Evolutionary conservation across 2,329 filamentous ascomycete species (phyloP).

Genomic region (Pestalotiopsis sp.): DNA sequence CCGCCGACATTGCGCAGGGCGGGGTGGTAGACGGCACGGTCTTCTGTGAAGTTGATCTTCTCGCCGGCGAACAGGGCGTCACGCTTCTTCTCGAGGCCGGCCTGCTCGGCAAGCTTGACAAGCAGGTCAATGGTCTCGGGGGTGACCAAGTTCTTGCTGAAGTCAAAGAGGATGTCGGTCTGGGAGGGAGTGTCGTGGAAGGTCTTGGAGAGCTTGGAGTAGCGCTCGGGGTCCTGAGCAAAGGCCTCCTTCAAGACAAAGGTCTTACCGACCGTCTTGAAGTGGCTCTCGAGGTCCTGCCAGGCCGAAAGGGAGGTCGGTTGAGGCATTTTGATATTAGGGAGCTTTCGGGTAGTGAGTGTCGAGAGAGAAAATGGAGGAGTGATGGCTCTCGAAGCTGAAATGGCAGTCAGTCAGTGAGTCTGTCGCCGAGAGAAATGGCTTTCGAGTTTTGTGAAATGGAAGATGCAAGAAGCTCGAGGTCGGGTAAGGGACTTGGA

Average conservation of each 20-base stretch:
- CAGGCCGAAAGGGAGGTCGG: slow-evolving; percentile 85
- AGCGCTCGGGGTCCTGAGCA: slow-evolving; percentile 82
- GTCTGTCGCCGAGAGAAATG: not conserved
- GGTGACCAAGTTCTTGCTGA: slow-evolving; percentile 97
- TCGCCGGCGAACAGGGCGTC: slow-evolving; percentile 98
- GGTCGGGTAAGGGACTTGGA: not conserved
- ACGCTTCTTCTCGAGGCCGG: slow-evolving; percentile 87
- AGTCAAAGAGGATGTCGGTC: slow-evolving; percentile 94
- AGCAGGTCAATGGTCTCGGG: slow-evolving; percentile 89
- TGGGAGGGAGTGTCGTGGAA: slow-evolving; percentile 79
- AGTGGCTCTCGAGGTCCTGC: slow-evolving; percentile 89
- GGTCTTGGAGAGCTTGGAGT: slow-evolving; percentile 85
- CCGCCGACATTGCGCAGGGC: slow-evolving; percentile 89
- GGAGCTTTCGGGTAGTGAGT: not conserved
- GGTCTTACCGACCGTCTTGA: slow-evolving; percentile 81
- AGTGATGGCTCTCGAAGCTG: not conserved
- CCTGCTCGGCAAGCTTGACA: slow-evolving; percentile 88
- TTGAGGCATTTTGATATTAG: slow-evolving; percentile 68
- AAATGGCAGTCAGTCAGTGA: not conserved
- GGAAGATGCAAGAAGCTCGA: not conserved
- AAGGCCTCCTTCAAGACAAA: slow-evolving; percentile 95
- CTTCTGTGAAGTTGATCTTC: slow-evolving; percentile 99
- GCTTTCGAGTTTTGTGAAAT: not conserved
- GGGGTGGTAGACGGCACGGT: slow-evolving; percentile 93
- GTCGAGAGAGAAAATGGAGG: not conserved